phyloP scores from a whole-genome alignment of 805 yeast species.

The Candida broadrunensis region DNA sequence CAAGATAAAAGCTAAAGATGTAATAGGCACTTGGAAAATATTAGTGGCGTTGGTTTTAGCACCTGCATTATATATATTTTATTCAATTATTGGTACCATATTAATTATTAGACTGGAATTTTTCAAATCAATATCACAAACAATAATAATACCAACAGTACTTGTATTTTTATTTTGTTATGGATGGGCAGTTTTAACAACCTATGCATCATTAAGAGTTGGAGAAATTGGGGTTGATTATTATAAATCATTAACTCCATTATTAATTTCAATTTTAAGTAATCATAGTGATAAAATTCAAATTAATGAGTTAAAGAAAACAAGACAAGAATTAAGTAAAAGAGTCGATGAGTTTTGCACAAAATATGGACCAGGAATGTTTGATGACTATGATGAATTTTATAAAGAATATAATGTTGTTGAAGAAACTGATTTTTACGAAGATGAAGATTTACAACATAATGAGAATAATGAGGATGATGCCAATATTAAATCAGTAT shows the following conservation, averaged over 20 bases:
- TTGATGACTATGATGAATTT: slow-evolving; percentile 33
- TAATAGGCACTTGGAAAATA: slow-evolving; percentile 42
- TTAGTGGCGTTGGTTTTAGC: slow-evolving; percentile 40
- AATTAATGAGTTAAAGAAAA: slow-evolving; percentile 27
- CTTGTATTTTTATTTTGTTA: slow-evolving; percentile 29
- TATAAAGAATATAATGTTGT: slow-evolving; percentile 22
- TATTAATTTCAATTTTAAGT: slow-evolving; percentile 30
- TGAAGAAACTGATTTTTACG: not conserved
- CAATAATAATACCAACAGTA: slow-evolving; percentile 9
- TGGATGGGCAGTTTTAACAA: slow-evolving; percentile 34
- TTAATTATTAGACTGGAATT: slow-evolving; percentile 13
- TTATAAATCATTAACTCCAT: slow-evolving; percentile 37
- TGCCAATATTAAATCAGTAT: no score
- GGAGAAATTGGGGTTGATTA: slow-evolving; percentile 43
- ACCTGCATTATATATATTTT: slow-evolving; percentile 37
- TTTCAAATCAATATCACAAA: slow-evolving; percentile 2
- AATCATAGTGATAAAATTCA: slow-evolving; percentile 26
- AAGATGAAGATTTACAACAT: not conserved
- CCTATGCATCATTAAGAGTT: slow-evolving; percentile 38
- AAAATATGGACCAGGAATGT: slow-evolving; percentile 35
- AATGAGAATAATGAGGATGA: not conserved
- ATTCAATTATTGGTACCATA: slow-evolving; percentile 32
- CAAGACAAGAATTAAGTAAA: slow-evolving; percentile 21
- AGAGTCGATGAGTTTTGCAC: slow-evolving; percentile 34
- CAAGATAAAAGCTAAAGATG: slow-evolving; percentile 40